Conservation (phyloP, 345 rosid species). For the Euphorbia peplus region DNA sequence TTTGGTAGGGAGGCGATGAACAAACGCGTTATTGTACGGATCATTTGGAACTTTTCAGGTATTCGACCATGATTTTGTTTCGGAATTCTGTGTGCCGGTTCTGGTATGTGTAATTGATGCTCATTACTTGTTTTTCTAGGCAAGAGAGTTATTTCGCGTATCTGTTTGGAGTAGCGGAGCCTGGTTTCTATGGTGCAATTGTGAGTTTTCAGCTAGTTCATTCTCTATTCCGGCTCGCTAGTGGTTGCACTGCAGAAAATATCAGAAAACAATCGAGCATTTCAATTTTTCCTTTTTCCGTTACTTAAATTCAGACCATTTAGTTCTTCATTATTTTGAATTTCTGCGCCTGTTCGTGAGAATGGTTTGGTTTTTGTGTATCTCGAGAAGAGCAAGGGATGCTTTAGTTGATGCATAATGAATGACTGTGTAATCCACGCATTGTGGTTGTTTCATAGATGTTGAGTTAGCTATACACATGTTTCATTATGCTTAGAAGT, state of each 20-base stretch:
- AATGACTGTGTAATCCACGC: not conserved
- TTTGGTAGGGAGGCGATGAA: conserved; percentile 82
- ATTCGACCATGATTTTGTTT: conserved; percentile 6
- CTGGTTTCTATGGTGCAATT: conserved; percentile 80
- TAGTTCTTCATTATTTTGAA: not conserved
- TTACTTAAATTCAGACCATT: not conserved
- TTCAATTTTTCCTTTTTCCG: not conserved
- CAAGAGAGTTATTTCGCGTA: conserved; percentile 93
- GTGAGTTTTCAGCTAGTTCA: conserved; percentile 46
- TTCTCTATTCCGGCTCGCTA: not conserved
- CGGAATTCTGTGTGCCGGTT: not conserved
- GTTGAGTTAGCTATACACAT: not conserved
- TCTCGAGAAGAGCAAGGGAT: not conserved
- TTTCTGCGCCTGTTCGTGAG: not conserved
- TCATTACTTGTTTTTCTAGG: conserved; percentile 27
- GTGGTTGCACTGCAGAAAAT: too few relatives aligned
- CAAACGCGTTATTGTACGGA: conserved; percentile 81
- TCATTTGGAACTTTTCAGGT: conserved; percentile 92
- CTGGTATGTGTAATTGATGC: conserved; percentile 3
- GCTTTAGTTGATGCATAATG: not conserved
- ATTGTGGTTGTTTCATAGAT: not conserved
- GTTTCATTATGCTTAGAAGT: not conserved
- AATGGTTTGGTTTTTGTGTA: not conserved
- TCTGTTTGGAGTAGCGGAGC: conserved; percentile 85
- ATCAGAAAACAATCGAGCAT: not conserved